phyloP scores from a whole-genome alignment of 805 yeast species.

The Suhomyces sp. region DNA sequence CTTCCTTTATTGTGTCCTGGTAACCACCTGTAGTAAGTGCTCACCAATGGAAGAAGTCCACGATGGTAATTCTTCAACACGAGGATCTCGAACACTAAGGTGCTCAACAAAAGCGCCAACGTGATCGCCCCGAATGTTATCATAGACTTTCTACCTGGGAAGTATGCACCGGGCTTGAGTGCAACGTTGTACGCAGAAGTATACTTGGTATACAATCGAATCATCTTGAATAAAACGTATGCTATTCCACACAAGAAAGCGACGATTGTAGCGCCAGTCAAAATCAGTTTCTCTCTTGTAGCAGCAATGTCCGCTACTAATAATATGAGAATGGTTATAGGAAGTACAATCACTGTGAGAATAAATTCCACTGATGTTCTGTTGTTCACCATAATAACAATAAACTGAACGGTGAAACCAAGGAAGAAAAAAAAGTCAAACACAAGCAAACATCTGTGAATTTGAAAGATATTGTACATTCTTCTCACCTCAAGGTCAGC shows the following conservation, averaged over 20 bases:
- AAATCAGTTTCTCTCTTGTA: conserved; percentile 29
- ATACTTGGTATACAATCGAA: conserved; percentile 44
- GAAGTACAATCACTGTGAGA: conserved; percentile 46
- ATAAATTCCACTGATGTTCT: conserved; percentile 43
- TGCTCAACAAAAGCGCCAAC: conserved; percentile 33
- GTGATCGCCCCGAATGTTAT: conserved; percentile 46
- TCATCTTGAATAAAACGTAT: conserved; percentile 47
- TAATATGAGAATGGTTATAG: conserved; percentile 40
- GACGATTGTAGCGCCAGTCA: conserved; percentile 26
- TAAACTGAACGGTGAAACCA: conserved; percentile 50
- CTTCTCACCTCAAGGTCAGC: conserved; percentile 42
- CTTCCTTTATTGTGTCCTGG: conserved; percentile 6
- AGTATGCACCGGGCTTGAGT: conserved; percentile 33
- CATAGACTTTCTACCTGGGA: conserved; percentile 47
- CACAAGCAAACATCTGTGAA: conserved; percentile 38
- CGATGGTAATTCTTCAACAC: conserved; percentile 13
- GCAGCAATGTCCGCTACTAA: conserved; percentile 37
- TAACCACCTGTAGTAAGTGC: conserved; percentile 15
- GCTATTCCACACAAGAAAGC: conserved; percentile 42
- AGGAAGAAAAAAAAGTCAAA: conserved; percentile 49
- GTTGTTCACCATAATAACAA: conserved; percentile 42
- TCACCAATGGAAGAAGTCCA: conserved; percentile 20
- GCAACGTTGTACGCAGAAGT: conserved; percentile 33
- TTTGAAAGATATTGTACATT: conserved; percentile 37
- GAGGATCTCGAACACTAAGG: conserved; percentile 24